These are phyloP conservation scores for Alternaria sp. DNA, from an alignment of 2,329 filamentous ascomycete genomes.

Conservation along the genomic window DNA sequence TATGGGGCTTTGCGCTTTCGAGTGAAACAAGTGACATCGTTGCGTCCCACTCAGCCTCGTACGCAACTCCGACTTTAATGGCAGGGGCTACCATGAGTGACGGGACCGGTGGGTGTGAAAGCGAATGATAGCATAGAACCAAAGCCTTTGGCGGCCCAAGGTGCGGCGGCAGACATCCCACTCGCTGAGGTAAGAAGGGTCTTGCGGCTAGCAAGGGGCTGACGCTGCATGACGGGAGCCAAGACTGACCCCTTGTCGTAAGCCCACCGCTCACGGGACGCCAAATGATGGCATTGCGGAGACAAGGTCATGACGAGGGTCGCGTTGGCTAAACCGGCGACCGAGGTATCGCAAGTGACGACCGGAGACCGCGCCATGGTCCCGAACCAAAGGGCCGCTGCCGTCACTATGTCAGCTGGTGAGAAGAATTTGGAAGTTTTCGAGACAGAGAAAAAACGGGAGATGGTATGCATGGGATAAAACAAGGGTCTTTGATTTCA, in stretches of 20 bases:
- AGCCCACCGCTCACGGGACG: slow-evolving; percentile 15
- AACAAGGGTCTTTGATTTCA: slow-evolving; percentile 34
- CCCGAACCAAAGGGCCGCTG: slow-evolving; percentile 6
- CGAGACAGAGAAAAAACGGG: neutral
- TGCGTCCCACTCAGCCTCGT: slow-evolving; percentile 4
- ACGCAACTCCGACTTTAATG: slow-evolving; percentile 10
- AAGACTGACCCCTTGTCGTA: slow-evolving; percentile 13
- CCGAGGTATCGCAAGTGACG: slow-evolving; percentile 12
- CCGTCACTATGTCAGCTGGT: slow-evolving; percentile 17
- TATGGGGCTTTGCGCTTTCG: slow-evolving; percentile 3
- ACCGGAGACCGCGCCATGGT: slow-evolving; percentile 1
- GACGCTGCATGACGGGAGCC: slow-evolving; percentile 29
- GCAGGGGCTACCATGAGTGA: slow-evolving; percentile 5
- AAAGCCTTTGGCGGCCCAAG: slow-evolving; percentile 10
- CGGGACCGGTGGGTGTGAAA: slow-evolving; percentile 1
- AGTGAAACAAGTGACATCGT: slow-evolving; percentile 15
- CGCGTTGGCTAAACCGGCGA: slow-evolving; percentile 5
- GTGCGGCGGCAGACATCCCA: slow-evolving; percentile 20
- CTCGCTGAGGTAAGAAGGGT: slow-evolving; percentile 12
- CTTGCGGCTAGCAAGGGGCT: slow-evolving; percentile 5
- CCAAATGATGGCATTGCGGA: slow-evolving; percentile 31
- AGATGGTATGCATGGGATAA: neutral
- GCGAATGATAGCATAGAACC: slow-evolving; percentile 16
- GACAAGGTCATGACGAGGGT: slow-evolving; percentile 2
- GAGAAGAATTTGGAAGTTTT: neutral